phyloP scores from a whole-genome alignment of 1,139 yeast genomes.

The Candida buenavistaensis region DNA sequence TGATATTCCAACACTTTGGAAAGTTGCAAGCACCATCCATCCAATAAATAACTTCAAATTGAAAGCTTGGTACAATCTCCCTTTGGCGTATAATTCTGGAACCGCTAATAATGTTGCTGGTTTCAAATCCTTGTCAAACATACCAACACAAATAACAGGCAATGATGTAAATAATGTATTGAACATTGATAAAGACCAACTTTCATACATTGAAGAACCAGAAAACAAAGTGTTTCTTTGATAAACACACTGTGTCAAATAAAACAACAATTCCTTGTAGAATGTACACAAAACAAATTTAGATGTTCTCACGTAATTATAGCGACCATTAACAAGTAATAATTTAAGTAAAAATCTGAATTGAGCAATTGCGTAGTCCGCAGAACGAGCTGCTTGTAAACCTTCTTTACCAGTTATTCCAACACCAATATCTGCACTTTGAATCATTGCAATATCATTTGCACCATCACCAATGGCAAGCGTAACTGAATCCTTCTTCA shows the following conservation, averaged over 20 bases:
- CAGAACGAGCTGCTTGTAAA: conserved; percentile 90
- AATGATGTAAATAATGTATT: conserved; percentile 92
- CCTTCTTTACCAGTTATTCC: conserved; percentile 98
- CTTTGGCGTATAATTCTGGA: conserved; percentile 83
- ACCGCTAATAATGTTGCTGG: conserved; percentile 88
- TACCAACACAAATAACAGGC: conserved; percentile 91
- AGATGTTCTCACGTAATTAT: conserved; percentile 88
- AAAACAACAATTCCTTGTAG: conserved; percentile 89
- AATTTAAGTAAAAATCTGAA: conserved; percentile 81
- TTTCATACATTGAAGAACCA: conserved; percentile 90
- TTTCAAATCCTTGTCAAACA: conserved; percentile 86
- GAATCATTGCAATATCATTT: conserved; percentile 98
- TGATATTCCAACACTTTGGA: conserved; percentile 70
- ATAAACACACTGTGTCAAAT: conserved; percentile 82
- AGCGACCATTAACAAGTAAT: conserved; percentile 90
- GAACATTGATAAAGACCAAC: conserved; percentile 97
- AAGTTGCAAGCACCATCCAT: conserved; percentile 80
- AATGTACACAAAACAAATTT: conserved; percentile 92
- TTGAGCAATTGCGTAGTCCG: conserved; percentile 95
- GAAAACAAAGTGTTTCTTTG: conserved; percentile 88
- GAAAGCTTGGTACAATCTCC: conserved; percentile 76
- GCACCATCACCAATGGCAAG: conserved; percentile 99
- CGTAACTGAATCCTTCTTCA: conserved; percentile 70
- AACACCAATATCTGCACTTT: conserved; percentile 95
- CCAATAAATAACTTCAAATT: conserved; percentile 65